Percentiles rank a stretch among this genome's conserved stretches.
Evolutionary conservation across 208 protist species (phyloP).

Genomic region (Crithidia sp.): DNA sequence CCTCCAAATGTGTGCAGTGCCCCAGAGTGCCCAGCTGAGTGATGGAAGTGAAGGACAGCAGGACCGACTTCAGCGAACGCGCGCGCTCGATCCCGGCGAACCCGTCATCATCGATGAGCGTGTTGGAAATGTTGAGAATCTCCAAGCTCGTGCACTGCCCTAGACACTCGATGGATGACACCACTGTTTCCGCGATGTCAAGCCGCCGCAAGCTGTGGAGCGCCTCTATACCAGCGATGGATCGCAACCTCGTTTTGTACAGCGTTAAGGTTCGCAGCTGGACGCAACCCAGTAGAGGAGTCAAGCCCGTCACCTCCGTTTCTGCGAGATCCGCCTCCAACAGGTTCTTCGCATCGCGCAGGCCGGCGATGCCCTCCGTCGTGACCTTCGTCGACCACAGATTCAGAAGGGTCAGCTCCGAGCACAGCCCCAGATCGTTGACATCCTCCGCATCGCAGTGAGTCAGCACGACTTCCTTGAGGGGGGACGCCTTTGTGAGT

Average conservation of each 20-base stretch:
- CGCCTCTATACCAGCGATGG: conserved; percentile 27
- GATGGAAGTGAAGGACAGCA: conserved; percentile 35
- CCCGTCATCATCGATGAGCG: conserved; percentile 27
- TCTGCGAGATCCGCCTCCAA: conserved; percentile 39
- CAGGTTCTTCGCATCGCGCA: conserved; percentile 16
- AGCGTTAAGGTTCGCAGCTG: conserved; percentile 17
- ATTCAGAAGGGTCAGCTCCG: conserved; percentile 22
- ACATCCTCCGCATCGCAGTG: conserved; percentile 28
- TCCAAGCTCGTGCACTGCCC: conserved; percentile 24
- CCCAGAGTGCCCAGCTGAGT: conserved; percentile 31
- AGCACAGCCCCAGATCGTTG: conserved; percentile 14
- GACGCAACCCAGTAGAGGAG: conserved; percentile 28
- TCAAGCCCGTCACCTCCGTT: conserved; percentile 25
- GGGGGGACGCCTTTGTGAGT: conserved; percentile 8
- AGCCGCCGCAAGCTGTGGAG: conserved; percentile 25
- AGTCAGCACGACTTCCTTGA: conserved; percentile 31
- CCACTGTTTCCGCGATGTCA: conserved; percentile 38
- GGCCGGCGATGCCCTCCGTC: conserved; percentile 23
- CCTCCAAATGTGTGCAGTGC: conserved; percentile 29
- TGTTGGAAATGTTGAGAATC: conserved; percentile 40
- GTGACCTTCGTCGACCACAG: conserved; percentile 36
- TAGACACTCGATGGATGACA: conserved; percentile 20
- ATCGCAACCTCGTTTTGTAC: conserved; percentile 31
- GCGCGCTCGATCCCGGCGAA: conserved; percentile 23
- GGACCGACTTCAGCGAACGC: conserved; percentile 20